A percentile compares a stretch with the other conserved stretches of the same genome.
phyloP scores from a whole-genome alignment of 495 filamentous ascomycete genomes.

The Xylaria longipes region DNA sequence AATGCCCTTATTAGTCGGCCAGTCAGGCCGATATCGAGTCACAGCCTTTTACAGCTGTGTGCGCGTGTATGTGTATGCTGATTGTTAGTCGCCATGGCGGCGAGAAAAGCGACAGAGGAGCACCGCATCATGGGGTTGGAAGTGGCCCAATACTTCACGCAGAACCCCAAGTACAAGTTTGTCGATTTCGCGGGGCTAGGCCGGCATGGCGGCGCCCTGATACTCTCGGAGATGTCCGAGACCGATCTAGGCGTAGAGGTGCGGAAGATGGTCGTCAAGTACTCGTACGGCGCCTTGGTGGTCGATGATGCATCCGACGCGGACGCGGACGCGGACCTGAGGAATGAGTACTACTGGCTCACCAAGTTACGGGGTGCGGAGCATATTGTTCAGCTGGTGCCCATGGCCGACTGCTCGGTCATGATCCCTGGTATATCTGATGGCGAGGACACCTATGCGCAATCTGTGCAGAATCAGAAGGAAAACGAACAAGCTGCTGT shows the following conservation, averaged over 20 bases:
- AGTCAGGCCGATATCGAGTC: too few species aligned
- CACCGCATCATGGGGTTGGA: neutral
- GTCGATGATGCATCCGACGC: neutral
- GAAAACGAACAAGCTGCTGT: neutral
- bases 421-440: neutral
- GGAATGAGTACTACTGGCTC: constrained; percentile 12
- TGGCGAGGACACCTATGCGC: neutral
- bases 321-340: constrained; percentile 7
- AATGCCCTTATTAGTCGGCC: too few species aligned
- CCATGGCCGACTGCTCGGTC: neutral
- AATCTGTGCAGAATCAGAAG: neutral
- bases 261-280: constrained; percentile 11
- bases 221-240: neutral
- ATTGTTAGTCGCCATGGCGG: neutral
- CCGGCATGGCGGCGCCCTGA: neutral
- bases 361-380: neutral
- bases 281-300: neutral
- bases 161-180: neutral
- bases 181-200: constrained; percentile 12
- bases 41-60: neutral
- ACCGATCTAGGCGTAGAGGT: neutral
- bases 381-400: constrained; percentile 6
- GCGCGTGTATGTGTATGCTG: neutral
- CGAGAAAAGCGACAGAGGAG: neutral
- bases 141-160: neutral